phyloP scores from a whole-genome alignment of 257 asterid genomes.

The Salvia hispanica region DNA sequence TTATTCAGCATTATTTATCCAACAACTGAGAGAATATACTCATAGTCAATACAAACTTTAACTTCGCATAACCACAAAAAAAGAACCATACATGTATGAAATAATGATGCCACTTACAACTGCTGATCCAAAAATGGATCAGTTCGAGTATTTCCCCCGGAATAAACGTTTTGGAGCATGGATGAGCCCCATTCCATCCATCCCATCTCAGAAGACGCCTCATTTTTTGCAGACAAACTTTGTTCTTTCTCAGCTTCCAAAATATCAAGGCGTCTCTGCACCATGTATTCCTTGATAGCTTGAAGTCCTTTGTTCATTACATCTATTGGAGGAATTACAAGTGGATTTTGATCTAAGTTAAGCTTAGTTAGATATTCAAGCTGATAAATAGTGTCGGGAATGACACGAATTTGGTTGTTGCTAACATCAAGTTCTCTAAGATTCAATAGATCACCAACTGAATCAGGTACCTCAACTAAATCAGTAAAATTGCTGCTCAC shows the following conservation, averaged over 20 bases:
- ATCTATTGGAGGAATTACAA: slow-evolving; percentile 56
- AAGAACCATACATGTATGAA: not conserved
- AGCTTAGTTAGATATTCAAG: slow-evolving; percentile 47
- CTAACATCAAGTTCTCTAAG: slow-evolving; percentile 70
- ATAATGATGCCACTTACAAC: slow-evolving; percentile 28
- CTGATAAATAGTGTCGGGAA: slow-evolving; percentile 49
- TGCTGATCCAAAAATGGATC: slow-evolving; percentile 48
- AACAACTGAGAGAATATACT: not conserved
- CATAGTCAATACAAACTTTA: slow-evolving; percentile 20
- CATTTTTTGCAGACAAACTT: slow-evolving; percentile 25
- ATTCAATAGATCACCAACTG: slow-evolving; percentile 47
- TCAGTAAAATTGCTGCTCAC: slow-evolving; percentile 64
- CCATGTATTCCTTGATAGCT: slow-evolving; percentile 58
- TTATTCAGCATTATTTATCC: slow-evolving; percentile 28
- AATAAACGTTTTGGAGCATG: slow-evolving; percentile 31
- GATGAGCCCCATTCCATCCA: slow-evolving; percentile 55
- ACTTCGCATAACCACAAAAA: not conserved
- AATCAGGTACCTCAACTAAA: slow-evolving; percentile 55
- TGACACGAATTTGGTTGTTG: slow-evolving; percentile 60
- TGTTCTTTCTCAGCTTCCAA: slow-evolving; percentile 40
- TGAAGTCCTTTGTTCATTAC: slow-evolving; percentile 48
- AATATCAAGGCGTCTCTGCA: slow-evolving; percentile 46
- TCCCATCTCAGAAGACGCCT: slow-evolving; percentile 37
- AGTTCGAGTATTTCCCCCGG: slow-evolving; percentile 32
- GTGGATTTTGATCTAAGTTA: slow-evolving; percentile 62